Evolutionary conservation across 2,329 filamentous ascomycete genomes (phyloP).

Genomic region (Xenosphaeropsis pyriputrescens): DNA sequence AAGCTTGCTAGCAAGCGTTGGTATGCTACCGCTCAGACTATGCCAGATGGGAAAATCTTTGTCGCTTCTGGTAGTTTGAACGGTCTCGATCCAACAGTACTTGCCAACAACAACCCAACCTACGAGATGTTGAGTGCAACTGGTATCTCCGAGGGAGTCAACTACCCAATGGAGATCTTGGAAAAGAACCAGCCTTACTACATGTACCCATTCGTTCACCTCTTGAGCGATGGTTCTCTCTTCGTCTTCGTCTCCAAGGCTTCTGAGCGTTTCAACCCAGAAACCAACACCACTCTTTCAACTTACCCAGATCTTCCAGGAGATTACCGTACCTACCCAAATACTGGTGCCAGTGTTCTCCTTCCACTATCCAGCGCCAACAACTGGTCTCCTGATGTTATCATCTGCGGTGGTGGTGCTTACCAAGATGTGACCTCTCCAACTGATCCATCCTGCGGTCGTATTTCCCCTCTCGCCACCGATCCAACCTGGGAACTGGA

Average conservation of each 20-base stretch:
- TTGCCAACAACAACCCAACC: conserved; percentile 46
- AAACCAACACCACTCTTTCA: conserved; percentile 26
- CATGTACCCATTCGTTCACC: conserved; percentile 48
- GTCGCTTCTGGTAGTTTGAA: conserved; percentile 46
- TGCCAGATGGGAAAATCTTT: conserved; percentile 40
- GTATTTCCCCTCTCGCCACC: conserved; percentile 32
- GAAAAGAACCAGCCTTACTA: conserved; percentile 45
- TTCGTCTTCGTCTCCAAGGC: conserved; percentile 42
- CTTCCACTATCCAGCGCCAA: conserved; percentile 35
- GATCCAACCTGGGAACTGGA: conserved; percentile 40
- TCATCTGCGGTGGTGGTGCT: conserved; percentile 43
- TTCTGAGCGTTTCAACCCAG: conserved; percentile 38
- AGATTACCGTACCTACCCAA: conserved; percentile 42
- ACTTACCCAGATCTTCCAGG: conserved; percentile 36
- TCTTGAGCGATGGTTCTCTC: conserved; percentile 37
- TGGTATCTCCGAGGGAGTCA: conserved; percentile 30
- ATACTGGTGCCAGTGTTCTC: conserved; percentile 42
- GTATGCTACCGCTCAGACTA: conserved; percentile 44
- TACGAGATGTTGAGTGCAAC: conserved; percentile 39
- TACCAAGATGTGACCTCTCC: conserved; percentile 43
- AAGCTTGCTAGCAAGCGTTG: conserved; percentile 37
- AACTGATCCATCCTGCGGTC: conserved; percentile 42
- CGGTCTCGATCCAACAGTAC: conserved; percentile 35
- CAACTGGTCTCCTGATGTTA: conserved; percentile 34
- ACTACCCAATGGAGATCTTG: conserved; percentile 35